Conservation (phyloP, 176 grass and related monocot species). For the Alopecurus myosuroides region DNA sequence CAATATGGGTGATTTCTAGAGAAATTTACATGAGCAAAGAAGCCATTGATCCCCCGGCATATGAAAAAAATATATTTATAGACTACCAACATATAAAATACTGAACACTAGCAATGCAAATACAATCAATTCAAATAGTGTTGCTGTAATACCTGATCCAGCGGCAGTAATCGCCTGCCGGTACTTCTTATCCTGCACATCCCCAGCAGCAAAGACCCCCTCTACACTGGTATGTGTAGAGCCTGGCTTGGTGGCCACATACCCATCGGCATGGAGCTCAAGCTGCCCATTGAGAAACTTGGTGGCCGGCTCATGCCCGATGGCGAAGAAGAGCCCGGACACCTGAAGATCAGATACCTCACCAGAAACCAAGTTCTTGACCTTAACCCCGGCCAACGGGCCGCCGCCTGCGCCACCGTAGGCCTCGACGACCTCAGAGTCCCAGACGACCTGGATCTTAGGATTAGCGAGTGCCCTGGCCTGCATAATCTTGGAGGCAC, state of each 20-base stretch:
- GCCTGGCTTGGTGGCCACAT: constrained; percentile 65
- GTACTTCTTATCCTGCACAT: constrained; percentile 96
- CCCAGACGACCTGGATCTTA: constrained; percentile 83
- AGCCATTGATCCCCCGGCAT: not conserved
- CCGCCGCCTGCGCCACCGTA: constrained; percentile 43
- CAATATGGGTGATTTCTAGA: not conserved
- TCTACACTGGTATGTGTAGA: constrained; percentile 85
- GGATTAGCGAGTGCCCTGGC: constrained; percentile 71
- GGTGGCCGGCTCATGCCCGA: constrained; percentile 87
- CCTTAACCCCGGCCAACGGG: constrained; percentile 66
- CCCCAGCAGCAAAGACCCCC: constrained; percentile 84
- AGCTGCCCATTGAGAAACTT: constrained; percentile 94
- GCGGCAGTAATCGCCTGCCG: constrained; percentile 89
- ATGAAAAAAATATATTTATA: not conserved
- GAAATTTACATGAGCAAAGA: not conserved
- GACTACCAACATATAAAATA: not conserved
- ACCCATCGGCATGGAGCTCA: constrained; percentile 75
- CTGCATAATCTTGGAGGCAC: constrained; percentile 96
- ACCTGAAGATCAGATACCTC: constrained; percentile 65
- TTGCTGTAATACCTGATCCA: constrained; percentile 58
- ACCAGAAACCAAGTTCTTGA: constrained; percentile 61
- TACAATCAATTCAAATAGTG: not conserved
- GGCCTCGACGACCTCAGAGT: constrained; percentile 85
- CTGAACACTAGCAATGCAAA: not conserved
- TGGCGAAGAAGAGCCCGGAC: constrained; percentile 87